These are phyloP conservation scores for Penstemon newberryi DNA, from an alignment of 257 asterid genomes.

Conservation along the genomic window DNA sequence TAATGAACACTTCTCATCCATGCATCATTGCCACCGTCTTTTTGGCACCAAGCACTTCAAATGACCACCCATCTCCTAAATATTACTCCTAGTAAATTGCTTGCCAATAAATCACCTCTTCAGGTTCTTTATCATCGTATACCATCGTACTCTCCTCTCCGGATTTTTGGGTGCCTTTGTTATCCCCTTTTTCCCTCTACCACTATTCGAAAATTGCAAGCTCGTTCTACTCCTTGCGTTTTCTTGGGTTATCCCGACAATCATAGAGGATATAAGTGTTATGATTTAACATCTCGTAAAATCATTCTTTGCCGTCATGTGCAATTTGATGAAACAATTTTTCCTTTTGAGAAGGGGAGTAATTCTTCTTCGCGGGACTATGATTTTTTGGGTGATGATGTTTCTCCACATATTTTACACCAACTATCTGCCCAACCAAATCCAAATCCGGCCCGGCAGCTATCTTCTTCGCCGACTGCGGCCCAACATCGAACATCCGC, in stretches of 20 bases:
- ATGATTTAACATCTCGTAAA: neutral
- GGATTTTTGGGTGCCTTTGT: slow-evolving; percentile 8
- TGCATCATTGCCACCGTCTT: neutral
- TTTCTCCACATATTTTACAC: neutral
- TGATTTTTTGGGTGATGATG: neutral
- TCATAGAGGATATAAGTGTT: slow-evolving; percentile 1
- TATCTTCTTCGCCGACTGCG: neutral
- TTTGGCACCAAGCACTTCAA: neutral
- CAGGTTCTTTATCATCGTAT: neutral
- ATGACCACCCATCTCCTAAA: neutral
- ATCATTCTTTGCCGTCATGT: neutral
- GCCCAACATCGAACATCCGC: neutral
- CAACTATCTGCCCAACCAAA: neutral
- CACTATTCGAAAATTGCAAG: slow-evolving; percentile 10
- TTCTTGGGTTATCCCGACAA: slow-evolving; percentile 9
- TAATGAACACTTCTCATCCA: neutral
- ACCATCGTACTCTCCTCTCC: no score
- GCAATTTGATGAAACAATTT: no score
- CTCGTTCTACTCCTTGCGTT: slow-evolving; percentile 17
- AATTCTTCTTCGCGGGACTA: no score
- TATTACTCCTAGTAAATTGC: slow-evolving; percentile 4
- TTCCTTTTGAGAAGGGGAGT: no score
- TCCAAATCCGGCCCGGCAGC: neutral
- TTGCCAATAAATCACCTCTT: neutral
- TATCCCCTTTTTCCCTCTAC: slow-evolving; percentile 19